These are phyloP conservation scores for Coemansia sp. DNA, from an alignment of 371 early-diverging fungal species.

Conservation along the genomic window DNA sequence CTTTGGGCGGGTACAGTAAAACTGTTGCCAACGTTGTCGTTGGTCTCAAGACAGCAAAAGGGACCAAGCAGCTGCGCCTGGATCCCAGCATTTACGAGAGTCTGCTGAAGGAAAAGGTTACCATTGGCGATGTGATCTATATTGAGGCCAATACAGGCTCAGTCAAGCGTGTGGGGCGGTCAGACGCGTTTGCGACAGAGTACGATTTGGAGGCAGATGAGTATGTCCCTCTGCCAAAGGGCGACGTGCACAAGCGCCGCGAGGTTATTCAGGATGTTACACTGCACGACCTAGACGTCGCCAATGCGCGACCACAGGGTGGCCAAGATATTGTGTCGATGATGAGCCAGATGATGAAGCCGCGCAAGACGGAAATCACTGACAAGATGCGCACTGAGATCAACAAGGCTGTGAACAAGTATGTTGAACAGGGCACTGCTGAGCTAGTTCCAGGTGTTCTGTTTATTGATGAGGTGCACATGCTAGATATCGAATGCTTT, in stretches of 20 bases:
- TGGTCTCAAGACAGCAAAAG: constrained; percentile 97
- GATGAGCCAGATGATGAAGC: constrained; percentile 96
- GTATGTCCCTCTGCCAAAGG: constrained; percentile 97
- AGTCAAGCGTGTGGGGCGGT: constrained; percentile 96
- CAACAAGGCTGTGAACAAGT: constrained; percentile 98
- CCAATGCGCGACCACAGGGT: constrained; percentile 95
- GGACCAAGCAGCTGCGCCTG: constrained; percentile 95
- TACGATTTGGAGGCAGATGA: constrained; percentile 96
- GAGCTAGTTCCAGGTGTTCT: constrained; percentile 96
- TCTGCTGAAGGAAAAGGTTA: constrained; percentile 94
- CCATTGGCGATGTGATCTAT: constrained; percentile 97
- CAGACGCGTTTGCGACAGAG: constrained; percentile 93
- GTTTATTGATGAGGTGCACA: constrained; percentile 98
- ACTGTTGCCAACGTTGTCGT: constrained; percentile 94
- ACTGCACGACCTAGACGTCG: constrained; percentile 98
- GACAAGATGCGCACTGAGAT: constrained; percentile 96
- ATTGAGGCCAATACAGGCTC: constrained; percentile 98
- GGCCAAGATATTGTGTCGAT: constrained; percentile 96
- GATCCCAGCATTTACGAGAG: constrained; percentile 97
- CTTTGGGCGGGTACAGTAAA: constrained; percentile 87
- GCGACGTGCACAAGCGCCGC: constrained; percentile 98
- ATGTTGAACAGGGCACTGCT: constrained; percentile 97
- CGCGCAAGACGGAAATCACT: constrained; percentile 97
- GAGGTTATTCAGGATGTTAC: constrained; percentile 97
- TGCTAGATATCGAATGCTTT: constrained; percentile 99